These are phyloP conservation scores for Soucietia sequanensis DNA, from an alignment of 805 yeast species.

Conservation along the genomic window DNA sequence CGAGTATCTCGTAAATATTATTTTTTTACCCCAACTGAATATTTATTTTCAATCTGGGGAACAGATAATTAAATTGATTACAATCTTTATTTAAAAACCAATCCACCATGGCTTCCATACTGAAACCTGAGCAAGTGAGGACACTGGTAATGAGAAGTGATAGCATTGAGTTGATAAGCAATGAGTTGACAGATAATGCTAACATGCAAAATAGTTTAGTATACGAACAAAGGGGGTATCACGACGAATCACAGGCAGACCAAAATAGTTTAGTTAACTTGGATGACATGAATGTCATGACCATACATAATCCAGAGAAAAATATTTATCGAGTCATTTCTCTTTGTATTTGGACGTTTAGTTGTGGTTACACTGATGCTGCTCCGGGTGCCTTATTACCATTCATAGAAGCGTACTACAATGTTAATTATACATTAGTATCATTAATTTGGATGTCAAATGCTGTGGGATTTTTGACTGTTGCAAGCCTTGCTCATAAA, in stretches of 20 bases:
- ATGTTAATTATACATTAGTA: conserved; percentile 50
- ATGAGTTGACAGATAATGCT: neutral
- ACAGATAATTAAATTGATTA: too few species aligned
- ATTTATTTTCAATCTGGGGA: too few species aligned
- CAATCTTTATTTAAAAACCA: too few species aligned
- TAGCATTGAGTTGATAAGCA: too few species aligned
- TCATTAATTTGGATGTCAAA: conserved; percentile 58
- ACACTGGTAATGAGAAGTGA: too few species aligned
- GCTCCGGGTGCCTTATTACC: conserved; percentile 64
- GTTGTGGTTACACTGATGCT: conserved; percentile 51
- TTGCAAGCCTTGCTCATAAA: conserved; percentile 23
- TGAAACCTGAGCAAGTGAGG: too few species aligned
- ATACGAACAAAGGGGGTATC: too few species aligned
- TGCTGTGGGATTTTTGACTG: conserved; percentile 52
- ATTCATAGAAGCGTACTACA: conserved; percentile 47
- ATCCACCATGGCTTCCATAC: too few species aligned
- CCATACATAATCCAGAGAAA: conserved; percentile 40
- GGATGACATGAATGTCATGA: conserved; percentile 24
- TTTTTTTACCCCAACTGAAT: too few species aligned
- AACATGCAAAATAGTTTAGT: neutral
- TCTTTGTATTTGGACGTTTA: conserved; percentile 38
- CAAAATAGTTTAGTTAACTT: too few species aligned
- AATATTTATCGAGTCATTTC: conserved; percentile 44
- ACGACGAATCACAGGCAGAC: too few species aligned
- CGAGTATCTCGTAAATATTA: too few species aligned